phyloP scores from a whole-genome alignment of 2,329 filamentous ascomycete species.

The Graphiopsis chlorocephala region DNA sequence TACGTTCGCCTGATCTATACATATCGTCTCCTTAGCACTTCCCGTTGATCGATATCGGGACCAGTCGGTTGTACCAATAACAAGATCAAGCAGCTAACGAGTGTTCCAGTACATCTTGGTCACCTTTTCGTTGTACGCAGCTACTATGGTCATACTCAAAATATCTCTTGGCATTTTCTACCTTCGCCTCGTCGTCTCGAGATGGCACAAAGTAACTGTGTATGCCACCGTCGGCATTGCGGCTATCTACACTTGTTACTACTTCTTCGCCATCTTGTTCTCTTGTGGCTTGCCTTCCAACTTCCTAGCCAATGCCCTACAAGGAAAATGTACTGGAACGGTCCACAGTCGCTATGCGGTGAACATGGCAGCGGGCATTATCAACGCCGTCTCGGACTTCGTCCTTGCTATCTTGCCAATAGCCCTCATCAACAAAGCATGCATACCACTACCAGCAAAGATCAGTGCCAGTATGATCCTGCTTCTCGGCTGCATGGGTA shows the following conservation, averaged over 20 bases:
- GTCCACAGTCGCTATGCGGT: constrained; percentile 20
- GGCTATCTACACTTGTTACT: constrained; percentile 37
- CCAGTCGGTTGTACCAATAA: background rate
- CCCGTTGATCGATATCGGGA: background rate
- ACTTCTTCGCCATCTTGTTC: constrained; percentile 30
- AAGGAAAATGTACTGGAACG: constrained; percentile 22
- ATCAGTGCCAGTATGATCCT: constrained; percentile 41
- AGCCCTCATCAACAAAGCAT: constrained; percentile 39
- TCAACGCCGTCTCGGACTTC: constrained; percentile 39
- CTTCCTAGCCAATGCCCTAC: constrained; percentile 22
- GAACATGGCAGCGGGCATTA: constrained; percentile 27
- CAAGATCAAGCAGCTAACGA: background rate
- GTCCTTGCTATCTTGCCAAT: constrained; percentile 40
- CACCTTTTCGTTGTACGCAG: constrained; percentile 39
- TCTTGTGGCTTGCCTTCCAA: constrained; percentile 31
- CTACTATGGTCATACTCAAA: constrained; percentile 43
- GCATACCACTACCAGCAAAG: constrained; percentile 42
- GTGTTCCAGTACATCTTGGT: constrained; percentile 26
- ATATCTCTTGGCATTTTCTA: constrained; percentile 47
- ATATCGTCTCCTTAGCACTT: background rate
- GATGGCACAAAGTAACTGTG: constrained; percentile 37
- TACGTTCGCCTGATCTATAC: background rate
- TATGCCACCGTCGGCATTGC: constrained; percentile 28
- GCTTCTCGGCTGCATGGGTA: constrained; percentile 34
- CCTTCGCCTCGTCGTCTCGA: constrained; percentile 40